Base-by-base conservation (phyloP, 805 yeast species). In the Diddensiella santjacobensis region DNA sequence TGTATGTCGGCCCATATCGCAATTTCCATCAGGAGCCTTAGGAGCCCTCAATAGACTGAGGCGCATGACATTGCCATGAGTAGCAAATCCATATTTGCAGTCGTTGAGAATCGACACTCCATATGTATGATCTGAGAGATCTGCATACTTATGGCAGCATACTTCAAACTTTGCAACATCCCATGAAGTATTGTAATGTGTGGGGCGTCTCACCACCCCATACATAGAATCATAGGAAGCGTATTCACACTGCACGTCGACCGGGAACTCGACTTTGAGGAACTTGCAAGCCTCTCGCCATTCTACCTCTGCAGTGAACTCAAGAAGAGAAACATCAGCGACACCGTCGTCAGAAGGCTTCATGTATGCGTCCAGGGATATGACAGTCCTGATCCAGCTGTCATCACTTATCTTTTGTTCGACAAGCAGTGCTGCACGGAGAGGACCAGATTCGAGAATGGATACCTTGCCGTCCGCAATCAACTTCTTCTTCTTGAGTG, bases 151-250 rank as follows among this genome's bases (percentile, higher is more conserved):
- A 67, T 91, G 99, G 62, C 85, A 88, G 62, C 96, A 86, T 6
- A 88, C 96, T 69, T 91, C 99, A 65, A 91, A 91, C 66, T 89
- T 90, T 48, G 98, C 97, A 33, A 85, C 84, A 61, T 91, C 98
- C 97, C 97, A 91, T 1, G 86, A 72, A 0, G 98, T 91, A 64
- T 91, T 93, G 70, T 74, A 91, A 67, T 91, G 97, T 0, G 97
- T 91, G 42, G 98, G 96, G 58, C 98, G 79, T 60, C 78, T 81
- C 3, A 96, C 90, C 36, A 86, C 67, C 45, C 98, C 99, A 66
- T 86, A 91, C 67, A 91, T 96, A 2, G 96, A 87, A 65, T 91
- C 99, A 64, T 87, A 91, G 50, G 81, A 79, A 2, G 96, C 98
- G 50, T 60, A 75, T 15, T 90, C 93, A 30, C 79, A 74, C 56